Evolutionary conservation across 352 stramenopile species (phyloP).

Genomic region (Paralagenidium karlingii): DNA sequence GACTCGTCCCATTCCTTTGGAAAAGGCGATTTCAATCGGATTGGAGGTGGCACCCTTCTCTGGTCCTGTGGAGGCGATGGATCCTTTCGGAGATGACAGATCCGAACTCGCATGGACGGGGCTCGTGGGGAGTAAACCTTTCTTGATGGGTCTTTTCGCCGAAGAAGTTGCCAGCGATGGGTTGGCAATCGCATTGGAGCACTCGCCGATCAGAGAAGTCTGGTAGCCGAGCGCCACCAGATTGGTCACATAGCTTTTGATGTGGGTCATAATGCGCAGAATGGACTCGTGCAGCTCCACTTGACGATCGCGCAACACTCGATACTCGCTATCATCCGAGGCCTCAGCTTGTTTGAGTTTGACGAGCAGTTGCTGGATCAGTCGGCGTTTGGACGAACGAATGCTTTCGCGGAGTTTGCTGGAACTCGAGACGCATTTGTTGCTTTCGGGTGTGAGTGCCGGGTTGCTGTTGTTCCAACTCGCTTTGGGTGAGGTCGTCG

Average conservation of each 20-base stretch:
- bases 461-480: too few species aligned
- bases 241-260: constrained; percentile 28
- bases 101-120: constrained; percentile 4
- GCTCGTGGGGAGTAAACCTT: constrained; percentile 3
- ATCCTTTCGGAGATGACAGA: constrained; percentile 12
- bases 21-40: constrained; percentile 11
- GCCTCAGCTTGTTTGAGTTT: constrained; percentile 23
- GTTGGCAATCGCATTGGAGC: constrained; percentile 6
- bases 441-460: too few species aligned
- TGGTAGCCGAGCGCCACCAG: constrained; percentile 20
- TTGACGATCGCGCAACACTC: constrained; percentile 14
- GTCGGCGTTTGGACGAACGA: constrained; percentile 22
- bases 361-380: constrained; percentile 30
- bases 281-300: constrained; percentile 16
- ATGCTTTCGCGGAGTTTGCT: constrained; percentile 17
- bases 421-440: too few species aligned
- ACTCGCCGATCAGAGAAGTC: constrained; percentile 15
- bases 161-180: constrained; percentile 7
- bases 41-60: constrained; percentile 5
- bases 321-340: constrained; percentile 26
- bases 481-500: too few species aligned
- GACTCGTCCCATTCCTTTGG: constrained; percentile 9
- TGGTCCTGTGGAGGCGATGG: constrained; percentile 3
- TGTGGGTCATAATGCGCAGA: constrained; percentile 11
- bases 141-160: background rate